Percentiles rank a stretch among this genome's conserved stretches.
Conservation (phyloP, 306 rosid genomes). For the Carpinus fangiana region DNA sequence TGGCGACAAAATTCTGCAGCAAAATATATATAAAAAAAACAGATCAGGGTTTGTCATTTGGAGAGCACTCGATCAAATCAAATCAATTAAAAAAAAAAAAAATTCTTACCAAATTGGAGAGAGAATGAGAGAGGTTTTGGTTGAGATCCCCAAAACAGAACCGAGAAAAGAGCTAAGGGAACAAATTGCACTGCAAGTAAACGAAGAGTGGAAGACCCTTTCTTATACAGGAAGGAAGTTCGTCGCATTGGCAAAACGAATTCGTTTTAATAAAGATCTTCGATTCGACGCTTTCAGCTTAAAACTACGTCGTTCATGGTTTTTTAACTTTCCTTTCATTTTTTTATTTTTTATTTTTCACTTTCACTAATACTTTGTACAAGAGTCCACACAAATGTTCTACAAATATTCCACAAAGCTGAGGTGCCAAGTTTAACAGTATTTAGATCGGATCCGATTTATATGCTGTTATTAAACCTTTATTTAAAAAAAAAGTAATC, state of each 20-base stretch:
- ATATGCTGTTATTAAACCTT: no score
- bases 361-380: no score
- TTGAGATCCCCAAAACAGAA: conserved; percentile 16
- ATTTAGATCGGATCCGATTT: no score
- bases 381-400: no score
- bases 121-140: conserved; percentile 1
- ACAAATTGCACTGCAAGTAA: not conserved
- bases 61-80: not conserved
- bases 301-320: not conserved
- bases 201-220: not conserved
- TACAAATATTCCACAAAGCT: no score
- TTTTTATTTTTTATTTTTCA: not conserved
- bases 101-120: conserved; percentile 7
- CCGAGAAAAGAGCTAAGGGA: not conserved
- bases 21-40: not conserved
- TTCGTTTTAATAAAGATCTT: not conserved
- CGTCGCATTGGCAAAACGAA: not conserved
- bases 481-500: no score
- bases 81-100: not conserved
- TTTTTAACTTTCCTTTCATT: not conserved
- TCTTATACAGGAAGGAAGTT: not conserved
- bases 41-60: conserved; percentile 17
- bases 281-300: no score
- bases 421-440: no score
- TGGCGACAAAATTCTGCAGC: conserved; percentile 23